Conservation (phyloP, 768 basidiomycete genomes). For the Candolleomyces efflorescens region DNA sequence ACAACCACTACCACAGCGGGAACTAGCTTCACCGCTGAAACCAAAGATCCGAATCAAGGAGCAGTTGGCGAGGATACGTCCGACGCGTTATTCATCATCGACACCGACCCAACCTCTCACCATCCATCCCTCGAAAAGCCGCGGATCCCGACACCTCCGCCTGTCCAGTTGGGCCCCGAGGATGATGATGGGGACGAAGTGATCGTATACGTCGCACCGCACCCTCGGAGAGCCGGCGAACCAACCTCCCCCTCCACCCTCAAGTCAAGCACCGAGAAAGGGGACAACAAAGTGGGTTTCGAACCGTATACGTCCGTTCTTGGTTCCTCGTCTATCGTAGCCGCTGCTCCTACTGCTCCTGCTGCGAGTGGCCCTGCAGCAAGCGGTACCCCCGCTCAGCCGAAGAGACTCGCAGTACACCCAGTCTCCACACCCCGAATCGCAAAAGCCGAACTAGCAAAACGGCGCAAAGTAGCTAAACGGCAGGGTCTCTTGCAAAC, state of each 20-base stretch:
- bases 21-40: constrained; percentile 2
- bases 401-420: constrained; percentile 15
- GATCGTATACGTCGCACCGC: constrained; percentile 76
- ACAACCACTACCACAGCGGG: neutral
- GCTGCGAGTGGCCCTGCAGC: neutral
- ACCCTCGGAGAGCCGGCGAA: constrained; percentile 18
- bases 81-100: constrained; percentile 10
- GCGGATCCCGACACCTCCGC: constrained; percentile 15
- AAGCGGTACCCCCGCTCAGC: neutral
- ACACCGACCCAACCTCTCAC: constrained; percentile 13
- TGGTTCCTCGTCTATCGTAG: too few relatives aligned
- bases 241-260: neutral
- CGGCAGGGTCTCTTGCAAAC: neutral
- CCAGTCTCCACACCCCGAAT: constrained; percentile 23
- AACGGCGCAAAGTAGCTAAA: constrained; percentile 15
- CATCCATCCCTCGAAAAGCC: constrained; percentile 3
- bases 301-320: too few relatives aligned
- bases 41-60: neutral
- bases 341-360: too few relatives aligned
- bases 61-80: neutral
- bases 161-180: constrained; percentile 6
- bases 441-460: constrained; percentile 23
- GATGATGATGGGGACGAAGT: constrained; percentile 59
- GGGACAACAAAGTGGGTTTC: too few relatives aligned
- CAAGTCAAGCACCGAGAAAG: too few relatives aligned